Evolutionary conservation across 768 basidiomycete genomes (phyloP).

Genomic region (Chalciporus chontae): DNA sequence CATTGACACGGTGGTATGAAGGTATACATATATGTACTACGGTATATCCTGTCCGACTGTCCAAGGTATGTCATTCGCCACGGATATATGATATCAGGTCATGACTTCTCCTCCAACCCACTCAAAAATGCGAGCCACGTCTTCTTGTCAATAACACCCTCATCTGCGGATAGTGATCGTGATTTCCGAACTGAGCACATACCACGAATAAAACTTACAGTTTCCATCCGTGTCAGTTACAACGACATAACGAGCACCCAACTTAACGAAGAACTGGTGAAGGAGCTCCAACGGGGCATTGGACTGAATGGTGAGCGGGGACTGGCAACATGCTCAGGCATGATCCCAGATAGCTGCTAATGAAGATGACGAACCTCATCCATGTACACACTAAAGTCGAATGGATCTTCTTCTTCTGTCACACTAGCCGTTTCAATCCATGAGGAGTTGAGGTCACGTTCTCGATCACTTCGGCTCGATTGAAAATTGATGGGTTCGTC

Average conservation of each 20-base stretch:
- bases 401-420: constrained; percentile 48
- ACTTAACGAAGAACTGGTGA: constrained; percentile 91
- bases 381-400: constrained; percentile 87
- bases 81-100: background rate
- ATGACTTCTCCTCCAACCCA: constrained; percentile 60
- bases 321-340: constrained; percentile 39
- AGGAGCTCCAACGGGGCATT: constrained; percentile 89
- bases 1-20: background rate
- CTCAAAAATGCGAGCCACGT: constrained; percentile 86
- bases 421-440: constrained; percentile 37
- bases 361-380: constrained; percentile 57
- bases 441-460: constrained; percentile 50
- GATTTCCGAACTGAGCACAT: background rate
- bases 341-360: background rate
- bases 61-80: background rate
- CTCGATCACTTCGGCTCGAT: constrained; percentile 37
- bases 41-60: background rate
- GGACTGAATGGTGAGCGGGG: constrained; percentile 79
- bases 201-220: constrained; percentile 48
- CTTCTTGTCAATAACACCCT: constrained; percentile 93
- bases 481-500: constrained; percentile 68
- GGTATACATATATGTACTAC: background rate
- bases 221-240: constrained; percentile 78
- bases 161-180: constrained; percentile 44
- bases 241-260: constrained; percentile 88